Evolutionary conservation across 225 moss, liverwort and hornwort genomes (phyloP).

Genomic region (Marchantia polymorpha): DNA sequence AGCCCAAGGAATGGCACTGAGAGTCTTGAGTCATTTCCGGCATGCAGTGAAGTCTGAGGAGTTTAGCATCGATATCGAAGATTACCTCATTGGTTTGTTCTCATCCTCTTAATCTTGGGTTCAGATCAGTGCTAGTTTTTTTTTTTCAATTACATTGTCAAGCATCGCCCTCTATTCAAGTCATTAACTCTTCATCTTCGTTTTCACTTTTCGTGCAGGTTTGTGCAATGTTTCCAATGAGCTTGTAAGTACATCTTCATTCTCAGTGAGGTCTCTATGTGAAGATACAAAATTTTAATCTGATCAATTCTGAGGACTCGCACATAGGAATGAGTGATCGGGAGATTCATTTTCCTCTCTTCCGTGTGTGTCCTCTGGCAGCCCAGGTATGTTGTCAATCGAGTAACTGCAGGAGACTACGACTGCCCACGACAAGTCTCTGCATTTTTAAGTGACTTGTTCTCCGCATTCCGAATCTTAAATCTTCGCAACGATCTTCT

Average conservation of each 20-base stretch:
- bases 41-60: conserved; percentile 39
- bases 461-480: conserved; percentile 49
- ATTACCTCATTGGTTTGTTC: conserved; percentile 51
- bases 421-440: conserved; percentile 52
- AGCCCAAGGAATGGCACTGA: not conserved
- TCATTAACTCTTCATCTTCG: not conserved
- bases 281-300: not conserved
- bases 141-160: not conserved
- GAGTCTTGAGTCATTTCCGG: not conserved
- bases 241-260: conserved; percentile 34
- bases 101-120: not conserved
- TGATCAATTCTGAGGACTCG: not conserved
- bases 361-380: conserved; percentile 18
- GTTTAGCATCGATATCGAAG: conserved; percentile 52
- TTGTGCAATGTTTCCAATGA: conserved; percentile 55
- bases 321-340: not conserved
- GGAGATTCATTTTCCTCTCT: not conserved
- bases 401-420: conserved; percentile 57
- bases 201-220: conserved; percentile 31
- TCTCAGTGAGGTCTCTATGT: not conserved
- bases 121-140: not conserved
- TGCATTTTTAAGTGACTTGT: conserved; percentile 44
- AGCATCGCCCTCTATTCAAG: not conserved
- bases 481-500: conserved; percentile 55
- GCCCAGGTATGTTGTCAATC: conserved; percentile 53